Percentiles rank a stretch among this genome's conserved stretches.
Conservation (phyloP, 2,329 filamentous ascomycete species). For the Raffaelea albimanens region DNA sequence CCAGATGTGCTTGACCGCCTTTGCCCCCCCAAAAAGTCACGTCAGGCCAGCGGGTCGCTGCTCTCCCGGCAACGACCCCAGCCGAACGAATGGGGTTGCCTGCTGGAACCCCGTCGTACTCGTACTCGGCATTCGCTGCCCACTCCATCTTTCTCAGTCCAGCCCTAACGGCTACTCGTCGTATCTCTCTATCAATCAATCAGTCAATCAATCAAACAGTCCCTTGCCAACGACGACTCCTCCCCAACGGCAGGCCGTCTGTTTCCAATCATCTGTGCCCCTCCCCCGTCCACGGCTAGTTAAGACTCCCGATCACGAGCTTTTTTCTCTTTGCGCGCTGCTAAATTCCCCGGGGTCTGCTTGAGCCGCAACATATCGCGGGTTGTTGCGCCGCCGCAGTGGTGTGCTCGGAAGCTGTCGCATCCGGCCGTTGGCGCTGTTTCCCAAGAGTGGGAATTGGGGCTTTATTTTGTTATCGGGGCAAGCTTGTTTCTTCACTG, state of each 20-base stretch:
- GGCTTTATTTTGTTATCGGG: too few species aligned
- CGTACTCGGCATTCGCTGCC: neutral
- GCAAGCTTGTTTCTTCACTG: too few species aligned
- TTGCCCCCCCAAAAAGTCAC: neutral
- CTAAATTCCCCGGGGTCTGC: neutral
- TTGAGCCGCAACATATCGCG: neutral
- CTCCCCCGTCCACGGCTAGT: too few species aligned
- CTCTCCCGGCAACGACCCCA: neutral
- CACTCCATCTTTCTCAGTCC: too few species aligned
- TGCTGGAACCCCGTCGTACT: neutral
- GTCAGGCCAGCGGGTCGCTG: neutral
- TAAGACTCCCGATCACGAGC: neutral
- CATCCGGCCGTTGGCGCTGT: neutral
- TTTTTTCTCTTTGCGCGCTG: neutral
- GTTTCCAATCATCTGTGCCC: neutral
- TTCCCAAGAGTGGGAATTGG: too few species aligned
- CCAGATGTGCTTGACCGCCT: conserved; percentile 1
- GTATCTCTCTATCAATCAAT: too few species aligned
- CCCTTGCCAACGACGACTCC: neutral
- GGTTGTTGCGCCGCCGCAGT: too few species aligned
- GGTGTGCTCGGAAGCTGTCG: neutral
- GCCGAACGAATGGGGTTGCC: conserved; percentile 3
- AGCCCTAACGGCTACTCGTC: too few species aligned
- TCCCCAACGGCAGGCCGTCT: neutral
- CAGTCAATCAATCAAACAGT: neutral